Base-by-base conservation (phyloP, 129 eudicot genomes). In the Tanacetum coccineum region DNA sequence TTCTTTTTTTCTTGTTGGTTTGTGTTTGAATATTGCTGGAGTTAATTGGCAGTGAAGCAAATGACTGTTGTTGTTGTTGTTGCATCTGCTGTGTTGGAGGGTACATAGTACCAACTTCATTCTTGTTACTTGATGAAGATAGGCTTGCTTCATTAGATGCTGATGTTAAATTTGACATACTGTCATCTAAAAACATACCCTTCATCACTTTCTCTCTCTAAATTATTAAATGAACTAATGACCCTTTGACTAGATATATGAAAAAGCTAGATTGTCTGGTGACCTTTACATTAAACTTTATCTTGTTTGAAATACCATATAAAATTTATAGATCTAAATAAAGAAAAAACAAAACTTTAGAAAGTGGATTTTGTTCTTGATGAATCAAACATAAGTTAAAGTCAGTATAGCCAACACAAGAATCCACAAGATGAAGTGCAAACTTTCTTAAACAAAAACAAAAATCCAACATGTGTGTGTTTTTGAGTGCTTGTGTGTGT, bases 61-160 rank as follows among this genome's bases (percentile, higher is more conserved):
- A 73, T 21, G 64, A 25, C 61, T 65, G 72, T 25, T 50, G 79
- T 36, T n/a, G n/a, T n/a, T n/a, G n/a, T n/a, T 36, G 42, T 36
- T 36, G 42, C 30, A 51, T 51, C 61, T 79, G 82, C 1, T 79
- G 73, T 52, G 76, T 67, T 39, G 78, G 81, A 50, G 76, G 81
- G 74, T 76, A 80, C 73, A 81, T 58, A 62, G 80, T 76, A 76
- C 70, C 81, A 40, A 77, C 72, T 72, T 85, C 87, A 73, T 73
- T 79, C 79, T 64, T 76, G 68, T 76, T 81, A 76, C 84, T 77
- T 66, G 91, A 85, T 63, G 85, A 82, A 73, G 82, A 78, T 72
- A 82, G 66, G 73, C 91, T 82, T 58, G 85, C 88, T 76, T 86
- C 88, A 82, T 82, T 86, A 9, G 94, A 87, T 70, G 84, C 89